A percentile compares a stretch with the other conserved stretches of the same genome.
phyloP scores from a whole-genome alignment of 1,284 basidiomycete species.

The Porogramme epimiltina region DNA sequence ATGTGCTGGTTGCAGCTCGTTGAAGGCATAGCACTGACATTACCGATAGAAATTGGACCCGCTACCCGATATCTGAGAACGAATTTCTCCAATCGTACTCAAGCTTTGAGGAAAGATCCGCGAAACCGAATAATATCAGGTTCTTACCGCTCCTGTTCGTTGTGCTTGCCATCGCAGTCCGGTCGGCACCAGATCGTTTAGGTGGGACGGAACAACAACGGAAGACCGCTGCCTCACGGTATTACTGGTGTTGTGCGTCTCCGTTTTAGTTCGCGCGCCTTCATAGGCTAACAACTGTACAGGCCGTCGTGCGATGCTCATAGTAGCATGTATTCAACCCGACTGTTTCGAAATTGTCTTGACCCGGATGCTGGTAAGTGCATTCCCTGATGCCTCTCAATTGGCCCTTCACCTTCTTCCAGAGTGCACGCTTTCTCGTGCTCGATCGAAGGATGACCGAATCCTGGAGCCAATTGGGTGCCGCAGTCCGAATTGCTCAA shows the following conservation, averaged over 20 bases:
- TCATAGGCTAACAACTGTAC: constrained; percentile 16
- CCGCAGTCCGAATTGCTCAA: constrained; percentile 91
- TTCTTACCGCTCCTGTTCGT: constrained; percentile 92
- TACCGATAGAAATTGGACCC: constrained; percentile 81
- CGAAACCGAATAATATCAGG: constrained; percentile 80
- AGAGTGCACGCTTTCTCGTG: constrained; percentile 91
- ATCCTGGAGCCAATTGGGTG: constrained; percentile 94
- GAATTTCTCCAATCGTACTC: constrained; percentile 84
- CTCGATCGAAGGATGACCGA: constrained; percentile 89
- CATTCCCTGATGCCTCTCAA: constrained; percentile 9
- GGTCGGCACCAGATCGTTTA: constrained; percentile 84
- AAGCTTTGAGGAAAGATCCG: constrained; percentile 67
- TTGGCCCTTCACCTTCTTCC: constrained; percentile 18
- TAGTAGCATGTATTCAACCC: constrained; percentile 88
- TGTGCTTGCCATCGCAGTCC: constrained; percentile 87
- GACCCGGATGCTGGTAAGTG: constrained; percentile 77
- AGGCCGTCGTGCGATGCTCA: constrained; percentile 74
- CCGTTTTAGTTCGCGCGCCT: neutral
- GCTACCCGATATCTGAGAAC: constrained; percentile 88
- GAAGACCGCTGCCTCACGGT: constrained; percentile 79
- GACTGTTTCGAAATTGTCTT: constrained; percentile 91
- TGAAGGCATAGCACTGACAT: constrained; percentile 2
- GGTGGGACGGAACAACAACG: constrained; percentile 77
- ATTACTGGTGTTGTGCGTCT: constrained; percentile 91
- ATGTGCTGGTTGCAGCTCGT: constrained; percentile 30